A percentile compares a stretch with the other conserved stretches of the same genome.
These are phyloP conservation scores for Vaccinium corymbosum DNA, from an alignment of 148 eudicot species.

Conservation along the genomic window DNA sequence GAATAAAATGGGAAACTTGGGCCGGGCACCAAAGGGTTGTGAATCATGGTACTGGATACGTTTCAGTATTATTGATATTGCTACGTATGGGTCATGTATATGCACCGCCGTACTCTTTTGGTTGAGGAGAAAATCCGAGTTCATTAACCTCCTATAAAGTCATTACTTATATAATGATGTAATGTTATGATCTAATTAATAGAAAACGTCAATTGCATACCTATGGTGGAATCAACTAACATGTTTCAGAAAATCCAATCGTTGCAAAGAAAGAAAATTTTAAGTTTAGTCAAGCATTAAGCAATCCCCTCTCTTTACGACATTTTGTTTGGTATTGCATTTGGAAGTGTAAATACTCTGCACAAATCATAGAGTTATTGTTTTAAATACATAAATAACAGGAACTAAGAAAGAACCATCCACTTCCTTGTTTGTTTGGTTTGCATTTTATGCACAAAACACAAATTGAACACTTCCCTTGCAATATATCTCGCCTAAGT, in stretches of 20 bases:
- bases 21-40: background rate
- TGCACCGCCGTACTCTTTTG: background rate
- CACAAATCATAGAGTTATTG: background rate
- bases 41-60: background rate
- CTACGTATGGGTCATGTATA: background rate
- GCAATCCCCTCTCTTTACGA: background rate
- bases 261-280: background rate
- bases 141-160: background rate
- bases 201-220: too few relatives aligned
- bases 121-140: background rate
- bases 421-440: background rate
- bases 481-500: too few relatives aligned
- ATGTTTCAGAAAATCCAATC: background rate
- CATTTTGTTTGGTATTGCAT: background rate
- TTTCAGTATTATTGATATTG: background rate
- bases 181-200: too few relatives aligned
- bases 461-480: too few relatives aligned
- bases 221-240: too few relatives aligned
- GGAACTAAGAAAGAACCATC: background rate
- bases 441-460: background rate
- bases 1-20: background rate
- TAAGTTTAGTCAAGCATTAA: background rate
- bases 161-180: too few relatives aligned
- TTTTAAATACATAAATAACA: background rate
- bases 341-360: background rate